Conservation (phyloP, 202 grass and related monocot genomes). For the Hordeum pubiflorum region DNA sequence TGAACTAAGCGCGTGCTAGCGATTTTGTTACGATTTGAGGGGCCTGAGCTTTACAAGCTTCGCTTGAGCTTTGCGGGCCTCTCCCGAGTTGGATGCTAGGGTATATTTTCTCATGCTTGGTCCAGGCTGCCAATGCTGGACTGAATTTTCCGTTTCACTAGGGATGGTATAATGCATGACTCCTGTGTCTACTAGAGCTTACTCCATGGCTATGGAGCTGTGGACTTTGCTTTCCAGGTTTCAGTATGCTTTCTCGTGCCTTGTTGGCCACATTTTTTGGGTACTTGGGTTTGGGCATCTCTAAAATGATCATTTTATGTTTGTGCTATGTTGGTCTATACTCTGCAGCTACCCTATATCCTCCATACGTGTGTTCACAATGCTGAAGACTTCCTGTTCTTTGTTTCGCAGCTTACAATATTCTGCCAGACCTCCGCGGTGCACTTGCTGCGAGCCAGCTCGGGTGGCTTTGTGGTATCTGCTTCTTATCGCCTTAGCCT, state of each 20-base stretch:
- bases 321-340: not conserved
- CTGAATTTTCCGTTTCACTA: not conserved
- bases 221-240: not conserved
- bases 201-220: not conserved
- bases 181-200: not conserved
- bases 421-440: not conserved
- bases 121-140: not conserved
- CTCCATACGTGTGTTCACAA: not conserved
- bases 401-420: conserved; percentile 30
- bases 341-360: not conserved
- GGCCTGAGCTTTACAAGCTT: not conserved
- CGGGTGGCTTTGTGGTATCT: not conserved
- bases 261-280: not conserved
- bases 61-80: not conserved
- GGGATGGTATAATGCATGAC: not conserved
- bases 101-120: not conserved
- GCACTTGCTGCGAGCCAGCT: conserved; percentile 2
- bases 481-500: not conserved
- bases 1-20: not conserved
- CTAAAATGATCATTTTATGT: not conserved
- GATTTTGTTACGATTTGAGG: not conserved
- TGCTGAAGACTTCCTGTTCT: conserved; percentile 4
- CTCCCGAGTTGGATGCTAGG: not conserved
- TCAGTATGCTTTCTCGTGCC: not conserved
- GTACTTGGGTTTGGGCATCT: not conserved